phyloP scores from a whole-genome alignment of 805 yeast genomes.

The Suhomyces faveliae region DNA sequence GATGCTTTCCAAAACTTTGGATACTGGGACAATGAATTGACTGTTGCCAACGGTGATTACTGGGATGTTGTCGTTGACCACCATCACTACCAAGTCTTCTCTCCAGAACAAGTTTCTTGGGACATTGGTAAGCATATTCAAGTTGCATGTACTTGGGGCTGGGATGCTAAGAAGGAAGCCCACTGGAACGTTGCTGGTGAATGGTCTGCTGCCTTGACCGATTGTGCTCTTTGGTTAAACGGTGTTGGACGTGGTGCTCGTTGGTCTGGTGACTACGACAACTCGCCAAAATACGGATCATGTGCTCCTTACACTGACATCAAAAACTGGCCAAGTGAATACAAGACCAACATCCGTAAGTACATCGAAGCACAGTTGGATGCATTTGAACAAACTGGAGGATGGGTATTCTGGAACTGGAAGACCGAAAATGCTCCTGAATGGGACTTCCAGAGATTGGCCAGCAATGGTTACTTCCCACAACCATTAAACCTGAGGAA shows the following conservation, averaged over 20 bases:
- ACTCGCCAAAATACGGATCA: slow-evolving; percentile 50
- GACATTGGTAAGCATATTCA: slow-evolving; percentile 60
- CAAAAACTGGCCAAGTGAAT: slow-evolving; percentile 56
- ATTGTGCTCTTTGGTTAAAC: slow-evolving; percentile 85
- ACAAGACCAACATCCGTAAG: slow-evolving; percentile 57
- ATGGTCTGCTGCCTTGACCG: slow-evolving; percentile 83
- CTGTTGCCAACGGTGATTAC: slow-evolving; percentile 25
- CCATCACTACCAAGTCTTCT: slow-evolving; percentile 88
- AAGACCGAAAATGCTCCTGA: slow-evolving; percentile 81
- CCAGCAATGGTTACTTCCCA: slow-evolving; percentile 66
- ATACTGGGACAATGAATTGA: slow-evolving; percentile 59
- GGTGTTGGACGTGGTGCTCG: slow-evolving; percentile 79
- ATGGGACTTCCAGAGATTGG: slow-evolving; percentile 76
- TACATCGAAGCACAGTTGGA: slow-evolving; percentile 90
- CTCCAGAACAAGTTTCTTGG: slow-evolving; percentile 57
- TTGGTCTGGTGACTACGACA: slow-evolving; percentile 67
- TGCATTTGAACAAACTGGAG: slow-evolving; percentile 66
- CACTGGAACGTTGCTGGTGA: slow-evolving; percentile 78
- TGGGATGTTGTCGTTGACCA: slow-evolving; percentile 81
- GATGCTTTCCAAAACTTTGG: slow-evolving; percentile 71
- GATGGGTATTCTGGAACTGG: slow-evolving; percentile 96
- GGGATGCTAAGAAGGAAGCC: slow-evolving; percentile 42
- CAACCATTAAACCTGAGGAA: slow-evolving; percentile 70
- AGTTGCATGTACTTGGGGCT: slow-evolving; percentile 33
- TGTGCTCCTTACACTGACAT: slow-evolving; percentile 45